Conservation (phyloP, 23 red algal species). For the Porphyridium purpureum region DNA sequence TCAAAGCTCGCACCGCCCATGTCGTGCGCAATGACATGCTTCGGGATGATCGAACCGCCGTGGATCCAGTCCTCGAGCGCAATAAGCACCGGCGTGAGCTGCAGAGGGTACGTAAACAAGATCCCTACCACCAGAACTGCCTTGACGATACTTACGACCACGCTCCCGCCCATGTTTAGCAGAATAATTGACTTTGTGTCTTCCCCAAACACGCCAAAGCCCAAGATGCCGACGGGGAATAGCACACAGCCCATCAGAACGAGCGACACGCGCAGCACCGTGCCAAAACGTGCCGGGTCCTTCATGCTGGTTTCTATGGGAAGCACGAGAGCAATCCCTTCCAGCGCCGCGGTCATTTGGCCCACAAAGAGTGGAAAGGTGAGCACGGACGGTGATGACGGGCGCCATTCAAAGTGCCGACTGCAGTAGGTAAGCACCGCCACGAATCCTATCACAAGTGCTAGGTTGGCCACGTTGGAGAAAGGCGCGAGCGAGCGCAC, state of each 20-base stretch:
- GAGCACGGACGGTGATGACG: conserved; percentile 25
- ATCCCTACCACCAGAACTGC: conserved; percentile 71
- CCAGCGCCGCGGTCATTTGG: conserved; percentile 41
- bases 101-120: conserved; percentile 92
- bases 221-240: conserved; percentile 57
- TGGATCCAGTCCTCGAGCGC: conserved; percentile 47
- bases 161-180: conserved; percentile 73
- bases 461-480: conserved; percentile 51
- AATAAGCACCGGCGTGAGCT: conserved; percentile 76
- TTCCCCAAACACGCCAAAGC: conserved; percentile 86
- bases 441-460: conserved; percentile 46
- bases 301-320: conserved; percentile 79
- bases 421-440: conserved; percentile 62
- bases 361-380: conserved; percentile 82
- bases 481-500: conserved; percentile 68
- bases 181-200: conserved; percentile 73
- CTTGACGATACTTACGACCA: conserved; percentile 55
- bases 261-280: conserved; percentile 52
- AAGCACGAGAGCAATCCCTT: conserved; percentile 93
- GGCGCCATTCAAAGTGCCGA: conserved; percentile 57
- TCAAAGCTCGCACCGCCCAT: background rate
- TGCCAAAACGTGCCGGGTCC: conserved; percentile 21
- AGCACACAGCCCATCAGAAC: conserved; percentile 31
- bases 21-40: conserved; percentile 1
- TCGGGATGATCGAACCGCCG: background rate